A percentile compares a stretch with the other conserved stretches of the same genome.
These are phyloP conservation scores for Penicillium ochrochloron DNA, from an alignment of 495 filamentous ascomycete species.

Conservation along the genomic window DNA sequence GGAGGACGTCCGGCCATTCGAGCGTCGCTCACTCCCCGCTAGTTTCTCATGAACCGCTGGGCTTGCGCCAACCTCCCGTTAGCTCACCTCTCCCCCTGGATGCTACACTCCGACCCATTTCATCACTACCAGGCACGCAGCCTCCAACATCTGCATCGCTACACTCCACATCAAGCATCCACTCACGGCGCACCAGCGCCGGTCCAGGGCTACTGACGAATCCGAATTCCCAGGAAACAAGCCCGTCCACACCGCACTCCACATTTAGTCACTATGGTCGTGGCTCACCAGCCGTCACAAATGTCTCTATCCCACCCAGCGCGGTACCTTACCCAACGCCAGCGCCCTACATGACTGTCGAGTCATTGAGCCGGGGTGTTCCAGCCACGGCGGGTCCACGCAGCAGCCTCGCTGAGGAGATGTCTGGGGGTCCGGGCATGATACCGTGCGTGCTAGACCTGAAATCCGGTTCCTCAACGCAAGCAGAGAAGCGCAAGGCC, in stretches of 20 bases:
- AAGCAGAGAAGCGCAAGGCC: constrained; percentile 88
- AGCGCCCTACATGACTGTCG: constrained; percentile 36
- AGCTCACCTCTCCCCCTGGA: constrained; percentile 40
- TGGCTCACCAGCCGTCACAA: constrained; percentile 46
- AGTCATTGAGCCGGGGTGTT: constrained; percentile 34
- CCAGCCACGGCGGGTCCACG: constrained; percentile 34
- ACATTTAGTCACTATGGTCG: constrained; percentile 54
- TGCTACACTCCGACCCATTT: constrained; percentile 31
- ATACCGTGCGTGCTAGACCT: constrained; percentile 70
- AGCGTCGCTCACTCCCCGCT: constrained; percentile 54
- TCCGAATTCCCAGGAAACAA: constrained; percentile 56
- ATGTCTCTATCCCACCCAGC: constrained; percentile 30
- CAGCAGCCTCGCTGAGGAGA: constrained; percentile 38
- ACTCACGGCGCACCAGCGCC: constrained; percentile 48
- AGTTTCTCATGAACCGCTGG: constrained; percentile 41
- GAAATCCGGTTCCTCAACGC: constrained; percentile 80
- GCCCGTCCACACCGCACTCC: constrained; percentile 58
- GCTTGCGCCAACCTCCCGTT: constrained; percentile 29
- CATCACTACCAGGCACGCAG: constrained; percentile 36
- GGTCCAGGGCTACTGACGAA: constrained; percentile 42
- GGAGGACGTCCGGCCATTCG: constrained; percentile 49
- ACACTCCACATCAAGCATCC: constrained; percentile 47
- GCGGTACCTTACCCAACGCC: constrained; percentile 25
- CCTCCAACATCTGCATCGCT: constrained; percentile 40
- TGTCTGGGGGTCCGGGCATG: constrained; percentile 41